Conservation (phyloP, 2,329 filamentous ascomycete species). For the Venturia effusa region DNA sequence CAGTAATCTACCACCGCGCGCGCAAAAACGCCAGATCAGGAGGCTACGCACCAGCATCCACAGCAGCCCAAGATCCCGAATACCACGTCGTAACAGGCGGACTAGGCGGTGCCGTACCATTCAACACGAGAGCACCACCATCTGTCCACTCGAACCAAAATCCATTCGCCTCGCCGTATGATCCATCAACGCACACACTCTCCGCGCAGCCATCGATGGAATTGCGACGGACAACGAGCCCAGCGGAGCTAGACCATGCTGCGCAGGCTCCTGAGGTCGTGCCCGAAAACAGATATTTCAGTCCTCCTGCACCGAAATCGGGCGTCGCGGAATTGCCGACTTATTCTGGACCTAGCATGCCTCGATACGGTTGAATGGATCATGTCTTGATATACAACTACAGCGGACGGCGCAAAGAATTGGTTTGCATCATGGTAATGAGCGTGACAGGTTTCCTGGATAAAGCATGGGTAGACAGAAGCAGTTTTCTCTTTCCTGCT, state of each 20-base stretch:
- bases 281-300: not conserved
- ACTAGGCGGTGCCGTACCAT: not conserved
- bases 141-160: not conserved
- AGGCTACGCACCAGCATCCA: conserved; percentile 21
- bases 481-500: no score
- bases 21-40: conserved; percentile 25
- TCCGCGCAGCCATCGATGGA: not conserved
- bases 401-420: not conserved
- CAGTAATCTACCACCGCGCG: conserved; percentile 24
- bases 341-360: not conserved
- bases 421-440: not conserved
- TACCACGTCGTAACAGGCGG: not conserved
- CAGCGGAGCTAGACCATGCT: not conserved
- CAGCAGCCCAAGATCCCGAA: conserved; percentile 16
- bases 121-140: not conserved
- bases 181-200: not conserved
- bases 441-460: no score
- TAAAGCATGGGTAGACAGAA: no score
- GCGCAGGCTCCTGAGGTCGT: not conserved
- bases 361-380: not conserved
- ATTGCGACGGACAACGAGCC: not conserved
- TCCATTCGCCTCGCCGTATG: not conserved
- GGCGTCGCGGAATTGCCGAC: not conserved
- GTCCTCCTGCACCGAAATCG: not conserved
- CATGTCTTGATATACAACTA: not conserved